phyloP scores from a whole-genome alignment of 352 stramenopile species.

The Phytophthora cryptogea region DNA sequence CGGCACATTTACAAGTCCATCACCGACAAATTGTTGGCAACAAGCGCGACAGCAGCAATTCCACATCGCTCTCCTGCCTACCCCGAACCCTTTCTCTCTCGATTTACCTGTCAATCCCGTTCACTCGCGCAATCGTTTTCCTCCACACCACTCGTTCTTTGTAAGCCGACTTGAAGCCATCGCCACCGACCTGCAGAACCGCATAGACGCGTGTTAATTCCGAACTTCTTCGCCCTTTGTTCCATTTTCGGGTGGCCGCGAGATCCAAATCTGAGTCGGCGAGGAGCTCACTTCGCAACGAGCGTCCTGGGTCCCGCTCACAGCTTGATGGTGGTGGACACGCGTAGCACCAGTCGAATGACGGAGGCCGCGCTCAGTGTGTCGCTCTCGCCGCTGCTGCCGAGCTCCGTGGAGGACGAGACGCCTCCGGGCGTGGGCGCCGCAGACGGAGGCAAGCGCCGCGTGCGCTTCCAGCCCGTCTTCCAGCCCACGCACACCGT shows the following conservation, averaged over 20 bases:
- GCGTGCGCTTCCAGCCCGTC: conserved; percentile 61
- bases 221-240: neutral
- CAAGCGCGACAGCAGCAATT: neutral
- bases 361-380: conserved; percentile 66
- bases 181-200: neutral
- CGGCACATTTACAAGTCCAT: neutral
- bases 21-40: no score
- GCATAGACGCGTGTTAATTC: conserved; percentile 1
- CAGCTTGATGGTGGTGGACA: conserved; percentile 50
- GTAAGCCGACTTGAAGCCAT: conserved; percentile 1
- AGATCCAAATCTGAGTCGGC: conserved; percentile 28
- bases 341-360: conserved; percentile 37
- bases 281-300: conserved; percentile 13
- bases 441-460: conserved; percentile 39
- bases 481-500: conserved; percentile 89
- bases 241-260: conserved; percentile 28
- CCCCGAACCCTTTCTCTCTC: neutral
- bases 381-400: conserved; percentile 76
- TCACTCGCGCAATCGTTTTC: neutral
- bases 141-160: neutral
- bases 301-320: neutral
- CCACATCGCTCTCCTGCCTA: neutral
- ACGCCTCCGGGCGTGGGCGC: conserved; percentile 9
- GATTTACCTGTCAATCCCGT: neutral
- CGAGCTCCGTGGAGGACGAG: conserved; percentile 79